Evolutionary conservation across 1,284 basidiomycete species (phyloP).

Genomic region (Austropuccinia psidii): DNA sequence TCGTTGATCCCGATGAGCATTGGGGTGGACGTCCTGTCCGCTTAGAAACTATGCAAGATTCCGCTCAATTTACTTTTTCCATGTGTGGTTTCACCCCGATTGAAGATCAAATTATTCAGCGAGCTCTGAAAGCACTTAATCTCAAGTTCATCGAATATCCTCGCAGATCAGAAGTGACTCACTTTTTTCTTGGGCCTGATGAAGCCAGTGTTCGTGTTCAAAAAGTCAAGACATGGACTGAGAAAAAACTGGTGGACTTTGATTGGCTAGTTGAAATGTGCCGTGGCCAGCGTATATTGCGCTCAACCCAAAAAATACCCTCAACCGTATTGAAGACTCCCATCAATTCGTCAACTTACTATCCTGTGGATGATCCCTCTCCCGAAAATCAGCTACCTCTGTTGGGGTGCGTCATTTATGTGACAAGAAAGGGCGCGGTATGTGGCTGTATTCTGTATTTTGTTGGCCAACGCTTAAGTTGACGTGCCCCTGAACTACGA

Average conservation of each 20-base stretch:
- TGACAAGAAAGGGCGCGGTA: constrained; percentile 25
- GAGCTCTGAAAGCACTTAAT: constrained; percentile 10
- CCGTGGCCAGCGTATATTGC: constrained; percentile 10
- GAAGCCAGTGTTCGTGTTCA: constrained; percentile 16
- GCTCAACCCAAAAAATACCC: background rate
- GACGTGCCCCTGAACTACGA: background rate
- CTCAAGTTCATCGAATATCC: constrained; percentile 29
- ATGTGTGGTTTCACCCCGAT: constrained; percentile 12
- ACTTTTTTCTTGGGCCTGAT: constrained; percentile 29
- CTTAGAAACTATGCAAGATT: background rate
- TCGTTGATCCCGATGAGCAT: constrained; percentile 31
- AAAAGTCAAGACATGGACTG: constrained; percentile 22
- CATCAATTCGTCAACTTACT: background rate
- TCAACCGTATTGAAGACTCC: background rate
- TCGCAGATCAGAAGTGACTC: constrained; percentile 24
- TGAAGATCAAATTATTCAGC: constrained; percentile 20
- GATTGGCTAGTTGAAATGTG: constrained; percentile 20
- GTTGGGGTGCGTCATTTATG: constrained; percentile 12
- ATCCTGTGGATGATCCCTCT: background rate
- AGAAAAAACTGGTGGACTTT: constrained; percentile 30
- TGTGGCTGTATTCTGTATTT: background rate
- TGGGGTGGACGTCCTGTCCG: constrained; percentile 25
- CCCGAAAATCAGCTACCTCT: background rate
- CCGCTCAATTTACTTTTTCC: constrained; percentile 14
- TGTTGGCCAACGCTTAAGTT: background rate